Conservation (phyloP, 352 stramenopile species). For the Phytophthora chlamydospora region DNA sequence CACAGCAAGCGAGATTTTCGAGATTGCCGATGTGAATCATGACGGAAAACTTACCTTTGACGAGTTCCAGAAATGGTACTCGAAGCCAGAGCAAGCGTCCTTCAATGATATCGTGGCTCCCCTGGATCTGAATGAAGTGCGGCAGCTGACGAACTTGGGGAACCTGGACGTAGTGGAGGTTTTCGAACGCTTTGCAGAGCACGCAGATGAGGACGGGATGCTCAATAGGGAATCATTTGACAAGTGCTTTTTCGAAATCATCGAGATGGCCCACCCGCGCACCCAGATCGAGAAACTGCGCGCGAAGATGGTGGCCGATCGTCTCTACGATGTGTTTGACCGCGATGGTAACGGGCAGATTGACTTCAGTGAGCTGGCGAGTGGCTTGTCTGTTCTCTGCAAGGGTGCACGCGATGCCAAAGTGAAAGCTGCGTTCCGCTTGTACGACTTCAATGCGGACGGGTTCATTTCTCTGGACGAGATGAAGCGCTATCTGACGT, state of each 20-base stretch:
- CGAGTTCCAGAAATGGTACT: slow-evolving; percentile 89
- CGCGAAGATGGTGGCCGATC: slow-evolving; percentile 73
- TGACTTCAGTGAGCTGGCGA: slow-evolving; percentile 88
- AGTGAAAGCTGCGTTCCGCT: slow-evolving; percentile 78
- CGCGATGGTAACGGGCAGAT: slow-evolving; percentile 77
- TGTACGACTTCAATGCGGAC: slow-evolving; percentile 90
- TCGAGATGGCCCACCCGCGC: slow-evolving; percentile 65
- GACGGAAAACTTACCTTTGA: slow-evolving; percentile 86
- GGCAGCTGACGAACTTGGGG: slow-evolving; percentile 81
- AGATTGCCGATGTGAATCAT: slow-evolving; percentile 84
- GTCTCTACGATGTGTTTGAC: slow-evolving; percentile 86
- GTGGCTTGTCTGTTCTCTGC: slow-evolving; percentile 85
- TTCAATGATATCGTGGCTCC: slow-evolving; percentile 80
- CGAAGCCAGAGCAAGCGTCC: slow-evolving; percentile 61
- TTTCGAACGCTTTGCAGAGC: slow-evolving; percentile 85
- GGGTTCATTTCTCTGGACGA: slow-evolving; percentile 87
- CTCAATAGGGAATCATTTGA: slow-evolving; percentile 75
- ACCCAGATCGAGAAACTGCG: slow-evolving; percentile 69
- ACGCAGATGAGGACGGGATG: slow-evolving; percentile 62
- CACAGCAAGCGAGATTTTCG: slow-evolving; percentile 86
- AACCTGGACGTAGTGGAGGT: slow-evolving; percentile 86
- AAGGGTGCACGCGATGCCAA: slow-evolving; percentile 83
- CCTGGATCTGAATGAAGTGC: slow-evolving; percentile 83
- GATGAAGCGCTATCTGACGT: slow-evolving; percentile 88
- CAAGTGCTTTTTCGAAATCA: slow-evolving; percentile 75